These are phyloP conservation scores for Puccinia novopanici DNA, from an alignment of 1,284 basidiomycete genomes.

Conservation along the genomic window DNA sequence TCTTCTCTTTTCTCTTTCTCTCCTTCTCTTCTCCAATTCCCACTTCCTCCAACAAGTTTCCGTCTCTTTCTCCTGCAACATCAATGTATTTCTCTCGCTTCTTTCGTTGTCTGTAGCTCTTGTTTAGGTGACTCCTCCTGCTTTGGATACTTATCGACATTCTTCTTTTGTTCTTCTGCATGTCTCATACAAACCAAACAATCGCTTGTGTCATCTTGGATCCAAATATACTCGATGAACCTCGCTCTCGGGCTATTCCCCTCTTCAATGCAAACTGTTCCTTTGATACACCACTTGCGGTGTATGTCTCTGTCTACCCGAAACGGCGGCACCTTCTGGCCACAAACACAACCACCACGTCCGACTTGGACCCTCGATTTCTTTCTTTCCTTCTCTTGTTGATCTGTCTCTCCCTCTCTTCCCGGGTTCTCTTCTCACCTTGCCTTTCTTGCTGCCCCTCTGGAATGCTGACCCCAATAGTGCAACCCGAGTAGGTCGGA, in stretches of 20 bases:
- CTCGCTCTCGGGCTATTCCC: not conserved
- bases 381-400: not conserved
- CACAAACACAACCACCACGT: not conserved
- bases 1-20: too few relatives aligned
- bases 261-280: slow-evolving; percentile 7
- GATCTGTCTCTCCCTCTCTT: too few relatives aligned
- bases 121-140: too few relatives aligned
- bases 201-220: slow-evolving; percentile 4
- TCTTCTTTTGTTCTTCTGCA: not conserved
- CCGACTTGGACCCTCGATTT: not conserved
- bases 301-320: not conserved
- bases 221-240: slow-evolving; percentile 15
- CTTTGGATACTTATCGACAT: slow-evolving; percentile 20
- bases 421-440: not conserved
- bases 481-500: slow-evolving; percentile 55
- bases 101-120: too few relatives aligned
- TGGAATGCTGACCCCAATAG: slow-evolving; percentile 33
- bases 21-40: too few relatives aligned
- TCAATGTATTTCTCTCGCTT: too few relatives aligned
- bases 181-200: not conserved
- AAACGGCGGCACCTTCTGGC: not conserved
- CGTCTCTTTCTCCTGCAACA: too few relatives aligned
- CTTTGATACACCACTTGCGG: not conserved
- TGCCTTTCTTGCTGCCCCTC: not conserved
- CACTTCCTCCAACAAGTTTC: too few relatives aligned